Percentiles rank a stretch among this genome's conserved stretches.
Conservation (phyloP, 2,329 filamentous ascomycete species). For the Furcasterigmium furcatum region DNA sequence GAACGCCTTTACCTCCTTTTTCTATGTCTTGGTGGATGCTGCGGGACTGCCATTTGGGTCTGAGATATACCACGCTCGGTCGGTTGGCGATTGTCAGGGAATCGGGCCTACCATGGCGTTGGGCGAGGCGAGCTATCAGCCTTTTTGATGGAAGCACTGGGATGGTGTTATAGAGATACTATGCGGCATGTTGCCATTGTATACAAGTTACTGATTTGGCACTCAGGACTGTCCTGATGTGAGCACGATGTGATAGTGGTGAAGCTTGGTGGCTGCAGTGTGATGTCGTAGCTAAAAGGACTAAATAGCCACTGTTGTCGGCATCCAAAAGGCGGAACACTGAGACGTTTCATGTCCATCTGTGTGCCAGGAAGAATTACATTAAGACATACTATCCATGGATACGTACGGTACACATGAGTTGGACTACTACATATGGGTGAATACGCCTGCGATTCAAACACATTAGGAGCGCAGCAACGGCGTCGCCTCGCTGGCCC, state of each 20-base stretch:
- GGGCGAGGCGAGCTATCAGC: neutral
- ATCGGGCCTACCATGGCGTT: neutral
- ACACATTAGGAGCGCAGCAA: conserved; percentile 16
- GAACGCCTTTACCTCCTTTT: neutral
- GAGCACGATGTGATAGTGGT: too few species aligned
- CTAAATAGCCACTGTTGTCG: too few species aligned
- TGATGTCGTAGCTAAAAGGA: too few species aligned
- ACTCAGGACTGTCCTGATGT: too few species aligned
- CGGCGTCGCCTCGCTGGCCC: conserved; percentile 28
- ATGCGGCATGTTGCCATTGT: neutral
- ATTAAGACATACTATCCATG: too few species aligned
- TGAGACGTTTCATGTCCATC: too few species aligned
- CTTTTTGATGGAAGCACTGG: neutral
- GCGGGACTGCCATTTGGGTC: neutral
- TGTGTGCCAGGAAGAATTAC: too few species aligned
- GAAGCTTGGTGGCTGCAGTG: too few species aligned
- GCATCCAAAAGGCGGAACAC: too few species aligned
- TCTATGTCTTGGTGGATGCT: neutral
- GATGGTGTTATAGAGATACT: neutral
- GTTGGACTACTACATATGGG: too few species aligned
- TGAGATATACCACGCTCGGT: neutral
- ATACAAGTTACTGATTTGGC: neutral
- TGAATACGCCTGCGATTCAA: too few species aligned
- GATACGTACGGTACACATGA: too few species aligned
- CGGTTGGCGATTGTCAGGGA: neutral